phyloP scores from a whole-genome alignment of 306 rosid species.

The Biancaea sappan region DNA sequence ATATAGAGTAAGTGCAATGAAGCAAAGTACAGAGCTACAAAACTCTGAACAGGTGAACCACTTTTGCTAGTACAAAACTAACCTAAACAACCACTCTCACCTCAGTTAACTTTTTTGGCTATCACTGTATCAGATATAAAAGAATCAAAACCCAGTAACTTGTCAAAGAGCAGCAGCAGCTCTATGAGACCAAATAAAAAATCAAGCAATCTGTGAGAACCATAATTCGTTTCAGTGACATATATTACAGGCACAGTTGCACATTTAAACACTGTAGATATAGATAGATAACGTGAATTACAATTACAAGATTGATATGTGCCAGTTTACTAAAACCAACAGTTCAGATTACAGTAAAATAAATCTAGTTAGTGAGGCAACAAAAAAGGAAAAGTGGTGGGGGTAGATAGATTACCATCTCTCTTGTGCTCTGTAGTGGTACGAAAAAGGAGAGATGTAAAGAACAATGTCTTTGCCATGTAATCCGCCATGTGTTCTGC shows the following conservation, averaged over 20 bases:
- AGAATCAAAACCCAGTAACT: too few species aligned
- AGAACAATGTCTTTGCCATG: slow-evolving; percentile 80
- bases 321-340: background rate
- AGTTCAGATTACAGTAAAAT: background rate
- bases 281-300: background rate
- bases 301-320: background rate
- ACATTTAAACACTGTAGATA: background rate
- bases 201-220: background rate
- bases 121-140: background rate
- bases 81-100: slow-evolving; percentile 20
- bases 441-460: slow-evolving; percentile 73
- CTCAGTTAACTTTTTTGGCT: background rate
- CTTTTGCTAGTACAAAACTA: background rate
- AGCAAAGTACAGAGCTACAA: background rate
- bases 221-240: background rate
- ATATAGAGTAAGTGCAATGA: background rate
- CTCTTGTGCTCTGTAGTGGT: slow-evolving; percentile 76
- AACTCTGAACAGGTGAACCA: background rate
- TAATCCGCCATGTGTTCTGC: slow-evolving; percentile 74
- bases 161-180: background rate
- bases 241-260: background rate
- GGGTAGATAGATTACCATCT: slow-evolving; percentile 58
- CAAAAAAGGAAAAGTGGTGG: background rate
- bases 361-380: background rate
- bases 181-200: background rate